Conservation (phyloP, 805 yeast species). For the Nakazawaea pomicola region DNA sequence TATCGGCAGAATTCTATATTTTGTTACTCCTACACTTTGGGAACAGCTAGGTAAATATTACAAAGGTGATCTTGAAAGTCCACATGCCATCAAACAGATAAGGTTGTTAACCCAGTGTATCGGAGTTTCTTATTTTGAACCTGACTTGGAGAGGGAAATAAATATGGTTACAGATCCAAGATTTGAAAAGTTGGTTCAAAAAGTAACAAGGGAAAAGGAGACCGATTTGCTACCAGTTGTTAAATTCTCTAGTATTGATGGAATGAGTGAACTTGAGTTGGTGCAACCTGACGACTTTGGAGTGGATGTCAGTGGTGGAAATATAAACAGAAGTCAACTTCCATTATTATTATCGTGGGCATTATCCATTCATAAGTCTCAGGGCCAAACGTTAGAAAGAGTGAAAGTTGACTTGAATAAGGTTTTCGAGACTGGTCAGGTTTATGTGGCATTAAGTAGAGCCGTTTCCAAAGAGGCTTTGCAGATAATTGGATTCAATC, state of each 20-base stretch:
- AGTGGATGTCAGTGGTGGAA: slow-evolving; percentile 22
- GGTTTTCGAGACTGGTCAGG: slow-evolving; percentile 78
- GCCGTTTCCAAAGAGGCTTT: slow-evolving; percentile 63
- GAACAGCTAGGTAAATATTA: slow-evolving; percentile 18
- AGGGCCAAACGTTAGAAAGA: slow-evolving; percentile 74
- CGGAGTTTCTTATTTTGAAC: slow-evolving; percentile 16
- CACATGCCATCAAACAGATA: slow-evolving; percentile 19
- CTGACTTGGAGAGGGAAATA: slow-evolving; percentile 14
- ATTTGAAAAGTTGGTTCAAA: slow-evolving; percentile 20
- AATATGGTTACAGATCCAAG: slow-evolving; percentile 15
- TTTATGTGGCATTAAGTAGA: slow-evolving; percentile 77
- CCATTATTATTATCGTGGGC: slow-evolving; percentile 82
- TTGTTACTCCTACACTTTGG: slow-evolving; percentile 31
- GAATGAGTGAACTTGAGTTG: slow-evolving; percentile 23
- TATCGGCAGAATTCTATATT: slow-evolving; percentile 67
- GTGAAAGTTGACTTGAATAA: slow-evolving; percentile 63
- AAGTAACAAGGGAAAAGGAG: slow-evolving; percentile 21
- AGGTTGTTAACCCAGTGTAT: slow-evolving; percentile 5
- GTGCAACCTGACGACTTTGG: slow-evolving; percentile 32
- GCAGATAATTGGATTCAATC: slow-evolving; percentile 63
- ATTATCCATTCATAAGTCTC: slow-evolving; percentile 77
- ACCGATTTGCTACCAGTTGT: slow-evolving; percentile 38
- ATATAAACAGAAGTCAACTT: slow-evolving; percentile 46
- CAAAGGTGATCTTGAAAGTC: slow-evolving; percentile 22
- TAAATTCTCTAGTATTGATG: slow-evolving; percentile 34